Evolutionary conservation across 176 grass and related monocot species (phyloP), one percentile per base, ranked within the genome.

Genomic region (Echinochloa phyllopogon): DNA sequence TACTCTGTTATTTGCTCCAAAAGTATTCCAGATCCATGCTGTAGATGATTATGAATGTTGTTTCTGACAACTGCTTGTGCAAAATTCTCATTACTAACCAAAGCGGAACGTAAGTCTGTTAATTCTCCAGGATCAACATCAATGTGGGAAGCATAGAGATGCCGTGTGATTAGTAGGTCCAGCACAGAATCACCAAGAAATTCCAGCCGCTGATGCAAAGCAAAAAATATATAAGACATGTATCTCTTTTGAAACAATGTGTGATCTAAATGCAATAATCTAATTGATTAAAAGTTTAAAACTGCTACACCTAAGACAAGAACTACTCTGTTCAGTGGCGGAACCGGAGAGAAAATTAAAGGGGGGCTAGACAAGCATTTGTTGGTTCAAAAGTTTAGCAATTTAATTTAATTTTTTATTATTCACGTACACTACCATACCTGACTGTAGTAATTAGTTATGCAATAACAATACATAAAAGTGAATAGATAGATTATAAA

Each of bases 141-240:
- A 84, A 61, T 87, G 77, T 98, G 76, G 56, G 81, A 85, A 77
- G 80, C 80, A 90, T 92, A 98, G 49, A 95, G 79, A 79, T 98
- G 59, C 13, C 74, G 83, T 78, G 93, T 98, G 86, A 98, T 92
- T 72, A 98, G 83, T 65, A 98, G 70, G 77, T 95, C 96, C 81
- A 98, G 78, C 44, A 98, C 93, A 56, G 96, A 92, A 82, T 98
- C 96, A 51, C 96, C 93, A 65, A 98, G 86, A 89, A 98, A 98
- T 86, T 98, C 96, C 61, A 98, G 87, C 40, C 96, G 72, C 96
- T 98, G 91, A 83, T 86, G 49, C 6, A 90, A 66, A 45, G 59
- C 55, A 69, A 59, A 37, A 83, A 68, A 58, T 25, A 33, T 33
- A 33, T 83, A 66, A 69, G 49, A 76, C 20, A 42, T 52, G 47